These are phyloP conservation scores for Spathaspora gorwiae DNA, from an alignment of 805 yeast species.

Conservation along the genomic window DNA sequence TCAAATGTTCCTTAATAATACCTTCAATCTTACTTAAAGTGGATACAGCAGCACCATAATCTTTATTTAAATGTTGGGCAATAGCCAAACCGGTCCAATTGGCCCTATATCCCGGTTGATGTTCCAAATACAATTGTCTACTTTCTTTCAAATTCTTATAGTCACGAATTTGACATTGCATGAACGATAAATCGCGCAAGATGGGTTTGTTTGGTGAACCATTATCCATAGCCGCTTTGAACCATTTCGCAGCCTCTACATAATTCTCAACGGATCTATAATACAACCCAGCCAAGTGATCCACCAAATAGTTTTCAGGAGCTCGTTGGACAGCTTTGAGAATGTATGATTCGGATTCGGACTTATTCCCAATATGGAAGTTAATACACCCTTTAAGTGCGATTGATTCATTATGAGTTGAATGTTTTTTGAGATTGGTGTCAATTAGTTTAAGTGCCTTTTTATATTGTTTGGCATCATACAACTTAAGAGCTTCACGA, in stretches of 20 bases:
- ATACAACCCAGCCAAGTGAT: slow-evolving; percentile 84
- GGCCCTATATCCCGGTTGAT: slow-evolving; percentile 76
- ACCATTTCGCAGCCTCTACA: slow-evolving; percentile 73
- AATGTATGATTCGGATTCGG: slow-evolving; percentile 62
- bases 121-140: slow-evolving; percentile 64
- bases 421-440: slow-evolving; percentile 66
- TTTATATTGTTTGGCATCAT: slow-evolving; percentile 82
- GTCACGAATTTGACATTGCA: slow-evolving; percentile 79
- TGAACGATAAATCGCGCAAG: slow-evolving; percentile 72
- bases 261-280: slow-evolving; percentile 68
- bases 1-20: slow-evolving; percentile 61
- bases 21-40: slow-evolving; percentile 75
- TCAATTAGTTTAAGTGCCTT: slow-evolving; percentile 79
- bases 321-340: slow-evolving; percentile 57
- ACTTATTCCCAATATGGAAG: slow-evolving; percentile 50
- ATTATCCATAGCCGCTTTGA: slow-evolving; percentile 66
- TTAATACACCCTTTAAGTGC: slow-evolving; percentile 80
- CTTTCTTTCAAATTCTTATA: slow-evolving; percentile 57
- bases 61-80: slow-evolving; percentile 74
- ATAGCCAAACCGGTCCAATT: slow-evolving; percentile 88
- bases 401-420: slow-evolving; percentile 72
- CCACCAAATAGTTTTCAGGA: slow-evolving; percentile 60
- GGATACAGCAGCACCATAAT: slow-evolving; percentile 62
- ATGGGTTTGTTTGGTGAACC: slow-evolving; percentile 78
- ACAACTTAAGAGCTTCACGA: slow-evolving; percentile 74